phyloP scores from a whole-genome alignment of 441 rosid species.

The Raphanus hybrid region DNA sequence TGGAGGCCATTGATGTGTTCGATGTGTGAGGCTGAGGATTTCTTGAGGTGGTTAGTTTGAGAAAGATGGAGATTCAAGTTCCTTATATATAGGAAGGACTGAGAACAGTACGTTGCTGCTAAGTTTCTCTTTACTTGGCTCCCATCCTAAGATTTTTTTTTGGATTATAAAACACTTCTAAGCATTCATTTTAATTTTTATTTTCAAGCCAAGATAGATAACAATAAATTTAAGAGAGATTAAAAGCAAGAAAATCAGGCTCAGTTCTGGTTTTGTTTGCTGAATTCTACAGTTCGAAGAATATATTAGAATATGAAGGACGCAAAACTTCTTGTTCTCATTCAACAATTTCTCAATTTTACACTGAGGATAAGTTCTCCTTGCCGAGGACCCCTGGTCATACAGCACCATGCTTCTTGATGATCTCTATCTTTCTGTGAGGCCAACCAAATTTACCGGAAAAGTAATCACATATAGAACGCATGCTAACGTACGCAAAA shows the following conservation, averaged over 20 bases:
- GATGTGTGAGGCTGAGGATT: conserved; percentile 25
- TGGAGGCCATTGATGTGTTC: conserved; percentile 48
- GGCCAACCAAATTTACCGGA: background rate
- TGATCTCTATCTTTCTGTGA: background rate
- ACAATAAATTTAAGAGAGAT: conserved; percentile 2
- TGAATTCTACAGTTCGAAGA: background rate
- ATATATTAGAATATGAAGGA: background rate
- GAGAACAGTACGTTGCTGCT: conserved; percentile 33
- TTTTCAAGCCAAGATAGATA: conserved; percentile 13
- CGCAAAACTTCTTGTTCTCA: background rate
- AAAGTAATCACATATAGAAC: background rate
- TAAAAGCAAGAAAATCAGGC: conserved; percentile 13
- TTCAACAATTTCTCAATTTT: background rate
- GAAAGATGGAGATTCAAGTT: conserved; percentile 26
- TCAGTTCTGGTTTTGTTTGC: background rate
- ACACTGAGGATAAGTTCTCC: background rate
- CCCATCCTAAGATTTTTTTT: conserved; percentile 61
- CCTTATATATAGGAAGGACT: conserved; percentile 53
- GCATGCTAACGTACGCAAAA: background rate
- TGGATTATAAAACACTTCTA: conserved; percentile 72
- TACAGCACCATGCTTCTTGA: background rate
- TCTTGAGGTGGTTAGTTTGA: conserved; percentile 32
- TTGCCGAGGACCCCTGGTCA: background rate
- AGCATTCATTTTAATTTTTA: conserved; percentile 7
- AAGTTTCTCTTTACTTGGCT: conserved; percentile 60